Base-by-base conservation (phyloP, 176 grass and related monocot genomes). In the Themeda triandra region DNA sequence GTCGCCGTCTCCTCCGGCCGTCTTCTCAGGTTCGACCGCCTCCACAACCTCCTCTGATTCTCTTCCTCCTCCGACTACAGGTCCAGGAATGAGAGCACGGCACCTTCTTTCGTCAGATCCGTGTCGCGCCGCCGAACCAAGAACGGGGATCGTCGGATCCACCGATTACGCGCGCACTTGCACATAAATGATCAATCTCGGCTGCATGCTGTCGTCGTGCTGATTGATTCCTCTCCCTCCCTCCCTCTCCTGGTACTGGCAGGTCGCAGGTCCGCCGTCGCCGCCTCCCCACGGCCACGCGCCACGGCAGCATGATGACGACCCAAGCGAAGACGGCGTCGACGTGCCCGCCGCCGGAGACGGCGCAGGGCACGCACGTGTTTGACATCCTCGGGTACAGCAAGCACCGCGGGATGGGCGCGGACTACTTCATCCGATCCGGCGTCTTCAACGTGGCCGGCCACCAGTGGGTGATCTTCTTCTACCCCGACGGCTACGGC, bases 351-450 rank as follows among this genome's bases (percentile, higher is more conserved):
- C 17, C 72, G 27, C 72, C 72, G 72, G 45, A 75, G 27, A 75
- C 72, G 45, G 10, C 17, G 44, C 44, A 51, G 72, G 72, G 72
- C 72, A 75, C 72, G 28, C 72, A 75, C 44, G 24, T 72, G 2
- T 72, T 72, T 40, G 24, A 45, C 24, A 72, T 72, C 69, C 40
- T 72, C 13, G 69, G 69, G 39, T 72, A 72, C 69, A 72, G 69
- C 40, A 8, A 72, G 69, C 69, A 72, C 13, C 39, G 69, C 3
- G 71, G 71, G 27, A 48, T 74, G 25, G 33, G 67, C 24, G 33
- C 25, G 0, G n/a, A 37, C 33, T 19, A 8, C 32, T 21, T 8
- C 35, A 18, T 73, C 33, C 3, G 6, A 6, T 82, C 80, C 10
- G 51, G 23, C 14, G 48, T 59, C 32, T 82, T 82, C 32, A 1